Conservation (phyloP, 129 eudicot genomes). For the Logfia minima region DNA sequence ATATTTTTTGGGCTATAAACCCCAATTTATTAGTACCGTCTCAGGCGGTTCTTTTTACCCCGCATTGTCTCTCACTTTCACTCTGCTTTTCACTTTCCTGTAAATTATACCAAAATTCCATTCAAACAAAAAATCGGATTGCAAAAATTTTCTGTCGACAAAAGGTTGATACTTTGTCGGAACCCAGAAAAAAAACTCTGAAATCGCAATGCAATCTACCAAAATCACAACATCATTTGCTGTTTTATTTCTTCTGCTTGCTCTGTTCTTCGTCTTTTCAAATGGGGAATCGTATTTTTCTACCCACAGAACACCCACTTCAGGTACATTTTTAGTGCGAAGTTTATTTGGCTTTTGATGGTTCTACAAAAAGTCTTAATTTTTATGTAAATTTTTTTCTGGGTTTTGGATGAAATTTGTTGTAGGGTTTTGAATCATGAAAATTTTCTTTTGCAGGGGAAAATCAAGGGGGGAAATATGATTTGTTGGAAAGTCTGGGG, state of each 20-base stretch:
- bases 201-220: slow-evolving; percentile 18
- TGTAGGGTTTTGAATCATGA: slow-evolving; percentile 16
- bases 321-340: slow-evolving; percentile 9
- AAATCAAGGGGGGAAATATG: not conserved
- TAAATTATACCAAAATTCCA: not conserved
- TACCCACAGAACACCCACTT: slow-evolving; percentile 20
- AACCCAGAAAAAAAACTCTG: not conserved
- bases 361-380: not conserved
- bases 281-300: slow-evolving; percentile 27
- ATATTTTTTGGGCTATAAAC: not conserved
- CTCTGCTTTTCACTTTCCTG: not conserved
- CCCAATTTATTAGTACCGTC: not conserved
- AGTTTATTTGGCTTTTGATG: not conserved
- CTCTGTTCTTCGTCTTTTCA: slow-evolving; percentile 25
- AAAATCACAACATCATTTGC: slow-evolving; percentile 11
- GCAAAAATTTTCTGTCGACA: not conserved
- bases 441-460: not conserved
- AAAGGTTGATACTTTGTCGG: not conserved
- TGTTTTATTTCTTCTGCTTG: slow-evolving; percentile 25
- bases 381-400: not conserved
- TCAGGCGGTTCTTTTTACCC: not conserved
- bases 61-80: not conserved
- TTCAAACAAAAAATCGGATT: not conserved
- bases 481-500: slow-evolving; percentile 25
- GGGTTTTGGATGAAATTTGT: slow-evolving; percentile 1